phyloP scores from a whole-genome alignment of 805 yeast genomes.

The Crinitomyces ghanaensis region DNA sequence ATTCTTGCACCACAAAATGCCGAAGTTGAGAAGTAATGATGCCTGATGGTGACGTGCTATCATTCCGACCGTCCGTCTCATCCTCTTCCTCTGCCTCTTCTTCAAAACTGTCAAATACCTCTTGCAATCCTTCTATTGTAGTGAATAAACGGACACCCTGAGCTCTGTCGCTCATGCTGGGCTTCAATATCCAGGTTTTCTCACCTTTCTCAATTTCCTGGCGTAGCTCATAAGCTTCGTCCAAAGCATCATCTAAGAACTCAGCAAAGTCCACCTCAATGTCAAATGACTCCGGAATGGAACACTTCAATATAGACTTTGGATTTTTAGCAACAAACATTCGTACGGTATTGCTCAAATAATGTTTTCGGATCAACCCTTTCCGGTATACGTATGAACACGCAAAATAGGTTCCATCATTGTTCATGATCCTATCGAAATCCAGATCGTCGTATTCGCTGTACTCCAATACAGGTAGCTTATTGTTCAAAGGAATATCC shows the following conservation, averaged over 20 bases:
- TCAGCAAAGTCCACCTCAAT: conserved; percentile 93
- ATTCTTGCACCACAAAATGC: conserved; percentile 84
- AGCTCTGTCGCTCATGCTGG: conserved; percentile 95
- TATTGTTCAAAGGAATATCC: no score
- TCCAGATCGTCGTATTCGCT: conserved; percentile 85
- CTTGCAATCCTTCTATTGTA: conserved; percentile 69
- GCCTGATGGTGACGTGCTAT: conserved; percentile 38
- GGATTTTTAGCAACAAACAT: conserved; percentile 69
- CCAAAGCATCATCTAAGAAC: conserved; percentile 84
- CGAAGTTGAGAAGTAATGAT: conserved; percentile 78
- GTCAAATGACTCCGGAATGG: conserved; percentile 67
- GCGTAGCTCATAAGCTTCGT: conserved; percentile 81
- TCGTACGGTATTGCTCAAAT: conserved; percentile 72
- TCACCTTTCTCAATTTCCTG: conserved; percentile 55
- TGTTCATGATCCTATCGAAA: conserved; percentile 46
- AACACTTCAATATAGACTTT: conserved; percentile 40
- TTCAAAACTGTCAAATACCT: conserved; percentile 75
- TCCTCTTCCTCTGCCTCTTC: conserved; percentile 53
- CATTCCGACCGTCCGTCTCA: conserved; percentile 19
- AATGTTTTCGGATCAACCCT: conserved; percentile 84
- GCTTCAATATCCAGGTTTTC: conserved; percentile 77
- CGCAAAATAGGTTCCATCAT: conserved; percentile 42
- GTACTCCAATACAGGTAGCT: no score
- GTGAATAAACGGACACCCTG: conserved; percentile 84
- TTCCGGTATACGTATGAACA: conserved; percentile 83